Percentiles rank a stretch among this genome's conserved stretches.
Conservation (phyloP, 2,329 filamentous ascomycete species). For the Stachybotrys echinatus region DNA sequence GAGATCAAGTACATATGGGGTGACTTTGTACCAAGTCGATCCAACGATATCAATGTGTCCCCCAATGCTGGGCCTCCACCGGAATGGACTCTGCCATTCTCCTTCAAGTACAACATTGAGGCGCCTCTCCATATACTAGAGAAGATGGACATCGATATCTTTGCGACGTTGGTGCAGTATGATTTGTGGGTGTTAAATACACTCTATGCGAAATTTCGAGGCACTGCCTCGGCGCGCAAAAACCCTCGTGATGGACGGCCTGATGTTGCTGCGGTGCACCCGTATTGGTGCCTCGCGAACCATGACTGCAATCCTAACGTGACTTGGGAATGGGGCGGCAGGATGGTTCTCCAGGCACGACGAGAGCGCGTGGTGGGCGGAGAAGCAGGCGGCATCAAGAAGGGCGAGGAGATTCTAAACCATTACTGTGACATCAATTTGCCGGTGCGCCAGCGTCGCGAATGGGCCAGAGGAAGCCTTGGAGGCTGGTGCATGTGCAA, state of each 20-base stretch:
- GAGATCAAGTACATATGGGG: constrained; percentile 67
- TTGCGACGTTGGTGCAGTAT: constrained; percentile 49
- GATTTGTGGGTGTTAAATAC: constrained; percentile 87
- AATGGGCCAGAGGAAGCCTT: constrained; percentile 83
- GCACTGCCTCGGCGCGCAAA: constrained; percentile 82
- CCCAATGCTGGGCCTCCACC: constrained; percentile 52
- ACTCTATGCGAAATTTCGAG: constrained; percentile 86
- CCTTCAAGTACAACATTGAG: constrained; percentile 70
- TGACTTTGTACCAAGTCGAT: constrained; percentile 51
- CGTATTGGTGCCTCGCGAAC: constrained; percentile 93
- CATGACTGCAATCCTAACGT: constrained; percentile 96
- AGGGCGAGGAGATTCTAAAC: constrained; percentile 81
- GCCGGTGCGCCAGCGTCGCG: constrained; percentile 72
- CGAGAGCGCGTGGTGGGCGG: constrained; percentile 50
- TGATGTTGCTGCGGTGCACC: constrained; percentile 89
- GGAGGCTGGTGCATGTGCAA: constrained; percentile 86
- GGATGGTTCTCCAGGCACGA: constrained; percentile 65
- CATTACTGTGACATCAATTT: constrained; percentile 90
- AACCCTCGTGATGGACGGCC: constrained; percentile 73
- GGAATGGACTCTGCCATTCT: constrained; percentile 69
- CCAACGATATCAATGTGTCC: constrained; percentile 49
- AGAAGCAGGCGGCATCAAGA: constrained; percentile 56
- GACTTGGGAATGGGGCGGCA: constrained; percentile 84
- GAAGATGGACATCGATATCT: constrained; percentile 80
- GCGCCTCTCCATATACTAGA: constrained; percentile 72